phyloP scores from a whole-genome alignment of 1,139 yeast genomes.

The Geotrichum candidum region DNA sequence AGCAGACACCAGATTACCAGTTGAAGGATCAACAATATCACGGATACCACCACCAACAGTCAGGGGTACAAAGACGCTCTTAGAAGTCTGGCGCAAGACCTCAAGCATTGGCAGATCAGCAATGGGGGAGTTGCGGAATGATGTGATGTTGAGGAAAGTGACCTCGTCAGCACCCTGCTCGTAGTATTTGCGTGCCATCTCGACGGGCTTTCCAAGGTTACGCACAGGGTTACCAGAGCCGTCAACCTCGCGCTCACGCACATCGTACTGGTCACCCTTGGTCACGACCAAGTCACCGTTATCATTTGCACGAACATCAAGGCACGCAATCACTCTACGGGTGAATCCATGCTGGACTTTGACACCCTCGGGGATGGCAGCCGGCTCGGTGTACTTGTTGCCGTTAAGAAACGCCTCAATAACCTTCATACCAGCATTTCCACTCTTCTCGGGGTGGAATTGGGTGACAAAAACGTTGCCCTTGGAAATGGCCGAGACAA shows the following conservation, averaged over 20 bases:
- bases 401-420: conserved; percentile 65
- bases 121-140: conserved; percentile 88
- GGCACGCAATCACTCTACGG: conserved; percentile 86
- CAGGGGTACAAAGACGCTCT: conserved; percentile 87
- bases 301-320: conserved; percentile 94
- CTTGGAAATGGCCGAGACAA: conserved; percentile 74
- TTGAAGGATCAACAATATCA: conserved; percentile 75
- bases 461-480: conserved; percentile 89
- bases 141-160: conserved; percentile 88
- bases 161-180: conserved; percentile 95
- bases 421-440: conserved; percentile 76
- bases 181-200: conserved; percentile 82
- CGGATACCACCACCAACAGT: conserved; percentile 98
- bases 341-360: conserved; percentile 53
- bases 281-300: conserved; percentile 93
- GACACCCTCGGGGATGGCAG: not conserved
- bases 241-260: conserved; percentile 58
- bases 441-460: conserved; percentile 96
- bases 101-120: conserved; percentile 92
- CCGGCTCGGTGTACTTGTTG: conserved; percentile 20
- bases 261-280: conserved; percentile 97
- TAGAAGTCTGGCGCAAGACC: conserved; percentile 75
- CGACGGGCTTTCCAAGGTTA: conserved; percentile 93
- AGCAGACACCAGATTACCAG: conserved; percentile 69
- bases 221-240: conserved; percentile 55